Base-by-base conservation (phyloP, 208 protist species). In the Angomonas ambiguus region DNA sequence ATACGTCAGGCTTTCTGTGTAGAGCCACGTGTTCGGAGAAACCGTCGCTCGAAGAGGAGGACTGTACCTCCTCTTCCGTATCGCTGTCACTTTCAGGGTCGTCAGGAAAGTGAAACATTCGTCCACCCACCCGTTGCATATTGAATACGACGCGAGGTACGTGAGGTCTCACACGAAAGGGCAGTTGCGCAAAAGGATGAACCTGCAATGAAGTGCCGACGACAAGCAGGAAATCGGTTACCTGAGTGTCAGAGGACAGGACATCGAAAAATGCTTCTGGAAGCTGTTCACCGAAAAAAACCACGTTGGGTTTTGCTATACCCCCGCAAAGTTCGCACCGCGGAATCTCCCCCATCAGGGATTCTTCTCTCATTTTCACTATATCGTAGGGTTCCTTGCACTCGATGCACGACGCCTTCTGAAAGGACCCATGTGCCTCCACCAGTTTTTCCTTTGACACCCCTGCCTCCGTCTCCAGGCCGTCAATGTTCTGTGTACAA, bases 401-500 rank as follows among this genome's bases (percentile, higher is more conserved):
- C 35, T 93, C 83, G 25, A 97, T 85, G 76, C 97, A 99, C 10
- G 77, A 71, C 0, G 89, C 83, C 0, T 74, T 73, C 20, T 73
- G 73, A 56, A 98, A 98, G 18, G 87, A 96, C 2, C 98, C 98
- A 75, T 99, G 98, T 2, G 96, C 94, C 69, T 99, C 94, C 1
- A 99, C 93, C 0, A 99, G 72, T 2, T 86, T 71, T 16, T 88
- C 59, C 20, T 60, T 58, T 27, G 89, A 77, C 1, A 98, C 56
- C 0, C 96, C 96, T 1, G 91, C 86, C 0, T 69, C 65, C 45
- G 68, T 42, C 65, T 99, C 97, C 1, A 99, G 81, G 0, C 83
- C 83, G 65, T 99, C 98, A 67, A 99, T 98, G 82, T 99, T 99
- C 65, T 99, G 98, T 45, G 97, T 98, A 69, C 96, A 99, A 48